A percentile compares a stretch with the other conserved stretches of the same genome.
These are phyloP conservation scores for Solanum paucissectum DNA, from an alignment of 257 asterid genomes.

Conservation along the genomic window DNA sequence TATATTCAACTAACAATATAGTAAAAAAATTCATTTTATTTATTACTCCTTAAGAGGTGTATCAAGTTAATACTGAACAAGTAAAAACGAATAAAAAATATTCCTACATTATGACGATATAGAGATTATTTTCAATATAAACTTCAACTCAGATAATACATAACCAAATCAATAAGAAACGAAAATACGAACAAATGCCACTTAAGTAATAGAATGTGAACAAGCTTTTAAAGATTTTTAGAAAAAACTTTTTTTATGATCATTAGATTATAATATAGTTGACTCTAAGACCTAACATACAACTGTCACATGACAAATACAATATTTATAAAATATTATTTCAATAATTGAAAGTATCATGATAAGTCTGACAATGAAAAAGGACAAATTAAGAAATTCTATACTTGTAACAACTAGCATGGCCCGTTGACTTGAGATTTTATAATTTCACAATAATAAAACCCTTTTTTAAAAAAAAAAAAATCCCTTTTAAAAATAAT, in stretches of 20 bases:
- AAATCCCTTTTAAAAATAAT: neutral
- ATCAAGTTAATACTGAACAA: fast-evolving
- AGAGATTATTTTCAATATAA: neutral
- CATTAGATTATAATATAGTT: neutral
- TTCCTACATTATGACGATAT: fast-evolving
- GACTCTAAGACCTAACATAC: neutral
- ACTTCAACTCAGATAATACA: fast-evolving
- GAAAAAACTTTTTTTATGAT: neutral
- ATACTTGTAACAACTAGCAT: neutral
- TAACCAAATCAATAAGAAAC: neutral
- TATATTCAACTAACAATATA: neutral
- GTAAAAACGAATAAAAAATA: neutral
- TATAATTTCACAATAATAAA: neutral
- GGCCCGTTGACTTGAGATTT: neutral
- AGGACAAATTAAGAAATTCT: neutral
- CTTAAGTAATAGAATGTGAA: neutral
- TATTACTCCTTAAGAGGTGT: neutral
- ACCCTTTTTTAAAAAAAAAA: no score
- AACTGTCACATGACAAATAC: neutral
- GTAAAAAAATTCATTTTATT: neutral
- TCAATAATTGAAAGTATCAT: neutral
- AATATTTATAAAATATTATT: neutral
- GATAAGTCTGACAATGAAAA: neutral
- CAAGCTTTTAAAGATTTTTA: neutral
- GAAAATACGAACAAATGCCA: neutral